Percentiles rank a stretch among this genome's conserved stretches.
Conservation (phyloP, 2,329 filamentous ascomycete genomes). For the Cordyceps pruinosa region DNA sequence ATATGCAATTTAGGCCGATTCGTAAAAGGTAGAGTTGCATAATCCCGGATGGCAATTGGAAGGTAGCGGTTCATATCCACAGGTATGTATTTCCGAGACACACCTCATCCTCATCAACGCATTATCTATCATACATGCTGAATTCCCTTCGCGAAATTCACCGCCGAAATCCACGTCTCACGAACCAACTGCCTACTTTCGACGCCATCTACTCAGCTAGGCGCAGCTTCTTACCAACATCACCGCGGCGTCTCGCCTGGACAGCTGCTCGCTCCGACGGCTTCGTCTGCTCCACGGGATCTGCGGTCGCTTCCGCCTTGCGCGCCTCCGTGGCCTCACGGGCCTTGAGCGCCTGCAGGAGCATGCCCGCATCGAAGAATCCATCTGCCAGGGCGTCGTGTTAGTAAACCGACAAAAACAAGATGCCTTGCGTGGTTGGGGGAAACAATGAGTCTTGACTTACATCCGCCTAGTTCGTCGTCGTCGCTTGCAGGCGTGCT, state of each 20-base stretch:
- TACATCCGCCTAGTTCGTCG: constrained; percentile 89
- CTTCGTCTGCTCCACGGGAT: constrained; percentile 45
- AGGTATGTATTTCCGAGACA: too few relatives aligned
- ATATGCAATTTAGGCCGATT: too few relatives aligned
- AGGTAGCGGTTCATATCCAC: too few relatives aligned
- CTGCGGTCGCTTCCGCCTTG: constrained; percentile 41
- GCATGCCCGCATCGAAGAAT: constrained; percentile 96
- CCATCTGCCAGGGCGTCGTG: constrained; percentile 58
- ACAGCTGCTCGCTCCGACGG: constrained; percentile 53
- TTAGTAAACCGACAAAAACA: constrained; percentile 19
- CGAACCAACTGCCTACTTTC: too few relatives aligned
- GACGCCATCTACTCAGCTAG: not conserved
- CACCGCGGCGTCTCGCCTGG: constrained; percentile 49
- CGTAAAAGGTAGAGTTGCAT: too few relatives aligned
- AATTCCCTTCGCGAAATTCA: too few relatives aligned
- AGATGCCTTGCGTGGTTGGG: constrained; percentile 9
- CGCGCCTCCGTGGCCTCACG: constrained; percentile 33
- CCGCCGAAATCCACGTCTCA: too few relatives aligned
- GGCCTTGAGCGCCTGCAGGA: constrained; percentile 78
- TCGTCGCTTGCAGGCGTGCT: constrained; percentile 70
- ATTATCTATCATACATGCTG: too few relatives aligned
- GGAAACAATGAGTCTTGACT: constrained; percentile 40
- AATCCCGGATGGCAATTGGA: too few relatives aligned
- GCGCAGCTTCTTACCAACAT: constrained; percentile 68
- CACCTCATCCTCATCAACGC: too few relatives aligned